Evolutionary conservation across 306 rosid genomes (phyloP).

Genomic region (Dryas drummondii): DNA sequence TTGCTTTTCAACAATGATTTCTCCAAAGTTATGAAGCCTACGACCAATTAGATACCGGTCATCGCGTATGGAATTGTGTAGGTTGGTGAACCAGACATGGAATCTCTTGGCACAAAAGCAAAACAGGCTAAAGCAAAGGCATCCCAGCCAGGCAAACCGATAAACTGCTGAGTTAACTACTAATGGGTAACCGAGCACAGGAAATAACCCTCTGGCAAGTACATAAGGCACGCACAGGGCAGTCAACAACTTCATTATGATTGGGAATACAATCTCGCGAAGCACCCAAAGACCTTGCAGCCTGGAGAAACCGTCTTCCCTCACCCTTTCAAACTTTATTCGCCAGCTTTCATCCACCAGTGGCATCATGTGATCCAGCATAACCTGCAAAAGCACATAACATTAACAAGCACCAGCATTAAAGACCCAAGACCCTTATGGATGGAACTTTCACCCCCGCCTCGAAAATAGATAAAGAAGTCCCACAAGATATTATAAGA

Average conservation of each 20-base stretch:
- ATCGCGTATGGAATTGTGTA: constrained; percentile 93
- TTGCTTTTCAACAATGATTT: constrained; percentile 37
- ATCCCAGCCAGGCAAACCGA: constrained; percentile 96
- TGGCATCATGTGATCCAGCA: constrained; percentile 99
- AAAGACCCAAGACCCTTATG: background rate
- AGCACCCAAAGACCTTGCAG: constrained; percentile 97
- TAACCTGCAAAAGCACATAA: constrained; percentile 55
- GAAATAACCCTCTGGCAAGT: constrained; percentile 90
- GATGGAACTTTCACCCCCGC: background rate
- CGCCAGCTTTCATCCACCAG: constrained; percentile 95
- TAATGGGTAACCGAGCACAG: constrained; percentile 89
- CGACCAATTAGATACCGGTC: constrained; percentile 95
- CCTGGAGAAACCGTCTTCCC: constrained; percentile 97
- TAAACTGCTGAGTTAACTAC: constrained; percentile 94
- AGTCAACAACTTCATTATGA: constrained; percentile 90
- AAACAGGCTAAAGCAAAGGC: constrained; percentile 76
- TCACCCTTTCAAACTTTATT: constrained; percentile 86
- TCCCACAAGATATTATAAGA: background rate
- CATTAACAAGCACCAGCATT: constrained; percentile 13
- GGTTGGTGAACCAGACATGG: constrained; percentile 98
- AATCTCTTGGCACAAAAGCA: constrained; percentile 94
- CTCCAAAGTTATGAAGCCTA: constrained; percentile 93
- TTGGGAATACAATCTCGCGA: constrained; percentile 91
- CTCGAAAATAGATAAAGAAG: background rate
- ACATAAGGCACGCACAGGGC: constrained; percentile 93